A percentile compares a stretch with the other conserved stretches of the same genome.
These are phyloP conservation scores for Leucocoprinus leucothites DNA, from an alignment of 768 basidiomycete species.

Conservation along the genomic window DNA sequence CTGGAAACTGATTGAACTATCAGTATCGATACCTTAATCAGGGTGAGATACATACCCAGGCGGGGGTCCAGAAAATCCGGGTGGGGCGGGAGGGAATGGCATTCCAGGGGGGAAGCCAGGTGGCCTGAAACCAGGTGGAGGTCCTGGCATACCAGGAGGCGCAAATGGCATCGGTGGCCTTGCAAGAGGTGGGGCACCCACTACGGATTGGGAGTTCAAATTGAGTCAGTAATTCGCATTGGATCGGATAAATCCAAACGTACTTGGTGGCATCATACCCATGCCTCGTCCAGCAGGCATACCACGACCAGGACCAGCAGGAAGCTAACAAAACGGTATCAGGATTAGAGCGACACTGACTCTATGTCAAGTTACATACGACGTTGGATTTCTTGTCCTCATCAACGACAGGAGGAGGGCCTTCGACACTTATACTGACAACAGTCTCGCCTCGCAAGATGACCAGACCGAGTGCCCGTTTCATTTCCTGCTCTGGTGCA, in stretches of 20 bases:
- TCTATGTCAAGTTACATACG: constrained; percentile 36
- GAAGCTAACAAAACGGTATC: constrained; percentile 48
- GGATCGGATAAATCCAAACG: constrained; percentile 23
- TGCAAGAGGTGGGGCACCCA: constrained; percentile 56
- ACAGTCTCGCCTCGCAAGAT: constrained; percentile 96
- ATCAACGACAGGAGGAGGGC: constrained; percentile 87
- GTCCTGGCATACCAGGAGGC: constrained; percentile 81
- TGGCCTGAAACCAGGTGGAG: constrained; percentile 83
- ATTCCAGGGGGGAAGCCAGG: constrained; percentile 82
- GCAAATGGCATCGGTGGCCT: constrained; percentile 68
- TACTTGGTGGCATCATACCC: constrained; percentile 90
- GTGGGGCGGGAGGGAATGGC: constrained; percentile 79
- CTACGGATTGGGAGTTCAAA: constrained; percentile 28
- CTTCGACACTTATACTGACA: constrained; percentile 92
- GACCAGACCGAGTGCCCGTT: constrained; percentile 93
- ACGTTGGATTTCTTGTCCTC: constrained; percentile 80
- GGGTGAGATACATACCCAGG: constrained; percentile 60
- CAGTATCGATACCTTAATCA: constrained; percentile 7
- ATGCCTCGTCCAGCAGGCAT: constrained; percentile 97
- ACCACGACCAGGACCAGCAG: constrained; percentile 89
- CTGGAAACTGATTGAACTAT: constrained; percentile 39
- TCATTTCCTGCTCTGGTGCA: constrained; percentile 87
- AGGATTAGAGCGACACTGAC: constrained; percentile 9
- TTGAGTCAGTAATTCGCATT: constrained; percentile 12
- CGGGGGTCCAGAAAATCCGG: constrained; percentile 78